phyloP scores from a whole-genome alignment of 1,284 basidiomycete species.

The Neotropicomus parvogracilis region DNA sequence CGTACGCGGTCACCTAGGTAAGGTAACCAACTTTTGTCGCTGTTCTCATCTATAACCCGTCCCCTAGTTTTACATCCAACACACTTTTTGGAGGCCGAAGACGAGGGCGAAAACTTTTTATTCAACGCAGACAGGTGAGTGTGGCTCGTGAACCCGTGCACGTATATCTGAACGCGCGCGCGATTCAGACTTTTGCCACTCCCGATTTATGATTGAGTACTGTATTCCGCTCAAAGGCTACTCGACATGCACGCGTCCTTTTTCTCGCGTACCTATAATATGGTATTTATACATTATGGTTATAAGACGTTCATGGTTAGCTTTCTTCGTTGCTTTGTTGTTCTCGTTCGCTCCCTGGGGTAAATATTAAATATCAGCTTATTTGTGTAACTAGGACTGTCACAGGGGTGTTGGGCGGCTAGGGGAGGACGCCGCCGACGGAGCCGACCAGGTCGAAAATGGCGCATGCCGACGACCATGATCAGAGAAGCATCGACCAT shows the following conservation, averaged over 20 bases:
- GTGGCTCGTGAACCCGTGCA: not conserved
- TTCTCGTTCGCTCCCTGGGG: conserved; percentile 7
- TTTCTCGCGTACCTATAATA: too few relatives aligned
- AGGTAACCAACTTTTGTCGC: conserved; percentile 21
- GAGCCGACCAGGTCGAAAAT: too few relatives aligned
- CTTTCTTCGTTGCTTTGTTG: not conserved
- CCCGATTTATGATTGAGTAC: conserved; percentile 50
- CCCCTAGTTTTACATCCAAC: conserved; percentile 72
- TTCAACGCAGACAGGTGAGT: conserved; percentile 81
- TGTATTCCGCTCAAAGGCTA: not conserved
- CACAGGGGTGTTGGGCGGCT: too few relatives aligned
- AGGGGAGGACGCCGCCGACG: too few relatives aligned
- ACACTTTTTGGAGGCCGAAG: conserved; percentile 83
- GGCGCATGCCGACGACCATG: conserved; percentile 20
- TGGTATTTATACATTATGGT: too few relatives aligned
- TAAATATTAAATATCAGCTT: conserved; percentile 27
- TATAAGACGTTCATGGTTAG: conserved; percentile 2
- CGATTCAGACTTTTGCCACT: conserved; percentile 45
- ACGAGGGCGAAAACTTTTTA: conserved; percentile 83
- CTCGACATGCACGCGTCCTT: not conserved
- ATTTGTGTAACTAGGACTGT: too few relatives aligned
- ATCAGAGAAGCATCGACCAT: conserved; percentile 21
- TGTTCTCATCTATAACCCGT: not conserved
- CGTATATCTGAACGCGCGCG: conserved; percentile 3
- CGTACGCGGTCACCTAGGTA: conserved; percentile 82